Conservation (phyloP, 2,329 filamentous ascomycete genomes). For the Sclerotinia borealis region DNA sequence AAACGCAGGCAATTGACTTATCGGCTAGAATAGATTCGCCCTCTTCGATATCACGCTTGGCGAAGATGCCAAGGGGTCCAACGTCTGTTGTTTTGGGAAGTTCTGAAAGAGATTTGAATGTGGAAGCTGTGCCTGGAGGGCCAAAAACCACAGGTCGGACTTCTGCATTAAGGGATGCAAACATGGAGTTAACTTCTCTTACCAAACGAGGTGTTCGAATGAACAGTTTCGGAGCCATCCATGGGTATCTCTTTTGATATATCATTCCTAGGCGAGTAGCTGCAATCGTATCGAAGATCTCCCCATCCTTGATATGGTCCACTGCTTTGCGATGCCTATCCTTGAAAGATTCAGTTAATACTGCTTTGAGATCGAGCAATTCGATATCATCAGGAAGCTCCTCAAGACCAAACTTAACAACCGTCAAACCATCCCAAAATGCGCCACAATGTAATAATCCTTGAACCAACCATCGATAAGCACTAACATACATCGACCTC, state of each 20-base stretch:
- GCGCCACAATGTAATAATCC: slow-evolving; percentile 18
- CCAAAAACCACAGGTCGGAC: slow-evolving; percentile 21
- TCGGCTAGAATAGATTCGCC: slow-evolving; percentile 26
- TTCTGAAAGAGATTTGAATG: neutral
- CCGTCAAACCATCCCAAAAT: slow-evolving; percentile 23
- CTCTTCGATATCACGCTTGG: slow-evolving; percentile 21
- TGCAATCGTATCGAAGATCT: neutral
- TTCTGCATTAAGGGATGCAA: slow-evolving; percentile 11
- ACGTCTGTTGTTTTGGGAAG: slow-evolving; percentile 16
- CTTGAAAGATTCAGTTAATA: slow-evolving; percentile 13
- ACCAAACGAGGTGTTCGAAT: slow-evolving; percentile 19
- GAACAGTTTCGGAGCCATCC: slow-evolving; percentile 22
- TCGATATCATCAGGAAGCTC: slow-evolving; percentile 18
- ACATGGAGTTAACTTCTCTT: slow-evolving; percentile 17
- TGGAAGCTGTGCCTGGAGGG: neutral
- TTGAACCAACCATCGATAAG: slow-evolving; percentile 19
- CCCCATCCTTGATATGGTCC: neutral
- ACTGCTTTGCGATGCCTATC: neutral
- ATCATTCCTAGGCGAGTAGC: slow-evolving; percentile 19
- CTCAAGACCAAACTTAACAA: slow-evolving; percentile 11
- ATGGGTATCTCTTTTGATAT: slow-evolving; percentile 26
- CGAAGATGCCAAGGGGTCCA: slow-evolving; percentile 28
- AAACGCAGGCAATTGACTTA: slow-evolving; percentile 15
- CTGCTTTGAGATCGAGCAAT: slow-evolving; percentile 9
- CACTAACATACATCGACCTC: slow-evolving; percentile 4